Evolutionary conservation across 371 early-diverging fungal species (phyloP).

Genomic region (Lichtheimia corymbifera): DNA sequence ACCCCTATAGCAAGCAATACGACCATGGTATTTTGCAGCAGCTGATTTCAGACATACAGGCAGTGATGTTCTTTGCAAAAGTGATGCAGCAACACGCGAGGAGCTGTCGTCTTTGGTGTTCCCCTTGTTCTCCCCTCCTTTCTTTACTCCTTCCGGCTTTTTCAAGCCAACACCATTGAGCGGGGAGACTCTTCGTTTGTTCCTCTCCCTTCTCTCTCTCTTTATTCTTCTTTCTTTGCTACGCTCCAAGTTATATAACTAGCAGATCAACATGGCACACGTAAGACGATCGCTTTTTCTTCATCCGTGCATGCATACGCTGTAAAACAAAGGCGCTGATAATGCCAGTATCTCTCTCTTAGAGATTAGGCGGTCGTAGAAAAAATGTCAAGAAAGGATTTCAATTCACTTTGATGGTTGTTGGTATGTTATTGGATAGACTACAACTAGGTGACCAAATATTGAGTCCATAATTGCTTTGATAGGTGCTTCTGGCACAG

Average conservation of each 20-base stretch:
- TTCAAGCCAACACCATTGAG: slow-evolving; percentile 2
- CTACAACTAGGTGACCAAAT: not conserved
- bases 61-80: no score
- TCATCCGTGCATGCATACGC: not conserved
- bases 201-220: slow-evolving; percentile 6
- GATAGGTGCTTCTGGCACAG: slow-evolving; percentile 88
- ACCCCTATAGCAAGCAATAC: no score
- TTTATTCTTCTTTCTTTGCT: slow-evolving; percentile 5
- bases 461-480: not conserved
- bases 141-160: slow-evolving; percentile 15
- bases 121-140: slow-evolving; percentile 10
- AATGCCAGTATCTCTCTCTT: not conserved
- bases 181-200: not conserved
- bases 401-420: slow-evolving; percentile 94
- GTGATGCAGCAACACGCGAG: no score
- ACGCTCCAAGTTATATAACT: slow-evolving; percentile 1
- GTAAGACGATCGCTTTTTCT: not conserved
- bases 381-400: slow-evolving; percentile 96
- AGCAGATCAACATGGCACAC: slow-evolving; percentile 7
- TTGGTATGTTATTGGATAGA: slow-evolving; percentile 62
- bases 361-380: slow-evolving; percentile 74
- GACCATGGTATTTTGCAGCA: no score
- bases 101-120: not conserved
- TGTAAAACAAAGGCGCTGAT: not conserved
- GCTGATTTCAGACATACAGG: no score